Base-by-base conservation (phyloP, 768 basidiomycete species). In the Candolleomyces aberdarensis region DNA sequence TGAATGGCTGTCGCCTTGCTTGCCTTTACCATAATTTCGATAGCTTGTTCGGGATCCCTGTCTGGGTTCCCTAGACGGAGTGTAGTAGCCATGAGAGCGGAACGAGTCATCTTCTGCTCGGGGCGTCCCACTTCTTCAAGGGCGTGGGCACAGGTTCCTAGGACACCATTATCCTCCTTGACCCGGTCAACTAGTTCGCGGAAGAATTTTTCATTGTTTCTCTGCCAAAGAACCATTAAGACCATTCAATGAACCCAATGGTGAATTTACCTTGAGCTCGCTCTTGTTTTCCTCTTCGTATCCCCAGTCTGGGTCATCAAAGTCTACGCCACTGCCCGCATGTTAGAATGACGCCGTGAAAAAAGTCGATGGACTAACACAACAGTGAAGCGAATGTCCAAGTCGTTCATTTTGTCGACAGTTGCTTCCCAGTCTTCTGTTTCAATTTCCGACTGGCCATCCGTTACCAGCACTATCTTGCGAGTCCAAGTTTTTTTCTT, bases 401-500 rank as follows among this genome's bases (percentile, higher is more conserved):
- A 69, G 3, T 70, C 71, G 54, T 87, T 80, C 76, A 98, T 84
- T 66, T 89, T 89, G 47, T 77, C 69, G 49, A 82, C 83, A 1
- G 85, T 89, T 0, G 74, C 77, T 65, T 92, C 85, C 88, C 91
- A 92, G 63, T 91, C 85, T 65, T 89, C 88, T 3, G 86, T 67
- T 66, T 91, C 86, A 58, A 91, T 84, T 3, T 84, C 85, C 41
- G 78, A 84, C 73, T 91, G 86, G 65, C 89, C 96, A 67, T 98
- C 94, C 0, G 96, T 98, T 19, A 98, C 71, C 15, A 98, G 67
- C 41, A 90, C 80, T 3, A 96, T 78, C 75, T 90, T 95, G 56
- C 92, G 84, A 1, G 89, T 91, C 93, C 93, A 96, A 0, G 87
- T 85, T 66, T 83, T 85, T 74, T 93, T 97, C 20, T 74, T 84